Percentiles rank a stretch among this genome's conserved stretches.
Evolutionary conservation across 345 rosid species (phyloP).

Genomic region (Lepidium didymum): DNA sequence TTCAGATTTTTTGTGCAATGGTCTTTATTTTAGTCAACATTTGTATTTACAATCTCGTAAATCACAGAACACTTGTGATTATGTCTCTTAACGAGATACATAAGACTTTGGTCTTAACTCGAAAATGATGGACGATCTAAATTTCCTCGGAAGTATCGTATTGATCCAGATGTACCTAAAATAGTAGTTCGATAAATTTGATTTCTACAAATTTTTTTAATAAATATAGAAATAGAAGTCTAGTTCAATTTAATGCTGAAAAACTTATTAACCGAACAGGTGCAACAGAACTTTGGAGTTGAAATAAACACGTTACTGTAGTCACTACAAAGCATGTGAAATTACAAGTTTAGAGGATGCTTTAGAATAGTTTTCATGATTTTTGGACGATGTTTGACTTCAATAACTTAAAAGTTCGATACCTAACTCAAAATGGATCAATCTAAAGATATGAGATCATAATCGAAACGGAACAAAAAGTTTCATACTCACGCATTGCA

Average conservation of each 20-base stretch:
- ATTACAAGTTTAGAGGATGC: background rate
- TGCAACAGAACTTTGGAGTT: background rate
- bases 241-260: background rate
- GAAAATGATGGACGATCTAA: no score
- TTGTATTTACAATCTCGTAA: background rate
- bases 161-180: no score
- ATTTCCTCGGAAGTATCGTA: no score
- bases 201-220: no score
- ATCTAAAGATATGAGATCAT: slow-evolving; percentile 2
- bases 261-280: background rate
- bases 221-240: background rate
- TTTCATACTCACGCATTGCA: background rate
- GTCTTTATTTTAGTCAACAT: background rate
- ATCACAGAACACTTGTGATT: background rate
- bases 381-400: no score
- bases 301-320: background rate
- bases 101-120: background rate
- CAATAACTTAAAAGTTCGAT: slow-evolving; percentile 3
- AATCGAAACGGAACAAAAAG: slow-evolving; percentile 4
- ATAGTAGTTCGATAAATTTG: no score
- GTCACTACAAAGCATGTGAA: background rate
- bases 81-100: background rate
- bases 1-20: background rate
- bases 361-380: background rate
- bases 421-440: slow-evolving; percentile 4